Percentiles rank a stretch among this genome's conserved stretches.
Evolutionary conservation across 2,329 filamentous ascomycete genomes (phyloP).

Genomic region (Aspergillus pseudoterreus): DNA sequence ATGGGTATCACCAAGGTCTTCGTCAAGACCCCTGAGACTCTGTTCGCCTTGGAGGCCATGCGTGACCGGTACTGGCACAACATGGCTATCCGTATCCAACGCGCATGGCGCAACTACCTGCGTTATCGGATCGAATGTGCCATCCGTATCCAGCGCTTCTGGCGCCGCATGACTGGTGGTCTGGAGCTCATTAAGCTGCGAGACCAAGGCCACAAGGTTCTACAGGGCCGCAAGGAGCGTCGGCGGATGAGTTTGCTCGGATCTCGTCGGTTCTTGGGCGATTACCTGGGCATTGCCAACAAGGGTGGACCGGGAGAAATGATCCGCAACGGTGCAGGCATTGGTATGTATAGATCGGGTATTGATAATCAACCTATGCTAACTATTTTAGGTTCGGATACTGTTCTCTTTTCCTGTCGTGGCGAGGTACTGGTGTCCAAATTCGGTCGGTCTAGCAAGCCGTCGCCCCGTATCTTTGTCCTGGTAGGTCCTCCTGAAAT

Average conservation of each 20-base stretch:
- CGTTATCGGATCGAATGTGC: slow-evolving; percentile 90
- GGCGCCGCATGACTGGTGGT: slow-evolving; percentile 87
- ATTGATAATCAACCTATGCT: not conserved
- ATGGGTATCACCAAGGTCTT: slow-evolving; percentile 97
- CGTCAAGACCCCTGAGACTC: slow-evolving; percentile 94
- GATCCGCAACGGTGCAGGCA: slow-evolving; percentile 69
- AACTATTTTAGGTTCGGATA: slow-evolving; percentile 51
- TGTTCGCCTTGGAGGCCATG: slow-evolving; percentile 97
- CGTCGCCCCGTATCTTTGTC: slow-evolving; percentile 77
- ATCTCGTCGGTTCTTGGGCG: slow-evolving; percentile 86
- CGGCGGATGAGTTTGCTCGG: slow-evolving; percentile 87
- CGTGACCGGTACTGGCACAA: slow-evolving; percentile 98
- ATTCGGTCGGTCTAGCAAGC: slow-evolving; percentile 93
- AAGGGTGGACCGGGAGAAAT: slow-evolving; percentile 74
- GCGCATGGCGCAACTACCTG: slow-evolving; percentile 94
- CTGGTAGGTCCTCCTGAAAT: slow-evolving; percentile 45
- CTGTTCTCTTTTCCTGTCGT: slow-evolving; percentile 82
- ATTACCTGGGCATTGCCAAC: slow-evolving; percentile 88
- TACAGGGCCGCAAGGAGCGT: slow-evolving; percentile 84
- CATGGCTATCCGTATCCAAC: slow-evolving; percentile 96
- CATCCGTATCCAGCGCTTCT: slow-evolving; percentile 90
- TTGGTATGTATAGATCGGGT: slow-evolving; percentile 50
- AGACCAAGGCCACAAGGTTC: slow-evolving; percentile 78
- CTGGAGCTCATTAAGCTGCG: slow-evolving; percentile 84
- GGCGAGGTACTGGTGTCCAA: slow-evolving; percentile 89